Evolutionary conservation across 371 early-diverging fungal species (phyloP), one percentile per base, ranked within the genome.

Genomic region (Circinella umbellata): DNA sequence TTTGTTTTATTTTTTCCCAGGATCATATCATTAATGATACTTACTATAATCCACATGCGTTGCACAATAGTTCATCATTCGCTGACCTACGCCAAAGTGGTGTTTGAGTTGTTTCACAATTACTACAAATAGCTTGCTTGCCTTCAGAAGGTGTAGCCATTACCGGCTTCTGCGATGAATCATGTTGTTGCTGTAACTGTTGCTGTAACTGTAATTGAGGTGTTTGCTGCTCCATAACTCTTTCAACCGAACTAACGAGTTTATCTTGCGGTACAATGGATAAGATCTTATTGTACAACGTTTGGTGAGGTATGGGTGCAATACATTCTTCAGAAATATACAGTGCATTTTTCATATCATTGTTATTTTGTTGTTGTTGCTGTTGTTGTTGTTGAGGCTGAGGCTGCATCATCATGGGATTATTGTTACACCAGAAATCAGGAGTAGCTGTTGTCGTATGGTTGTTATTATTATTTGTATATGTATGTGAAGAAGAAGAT

Each of bases 61-160:
- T 99, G 84, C 99, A 99, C 17, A 98, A 82, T 3, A 91, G 74
- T 64, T 95, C 89, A 60, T 94, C 95, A 63, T 93, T 83, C 36
- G 88, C 88, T 27, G 93, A 93, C 61, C 98, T 82, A 46, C 99
- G 86, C 99, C 99, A 99, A 15, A 98, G 88, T 0, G 99, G 98
- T 4, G 99, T 98, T 6, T 86, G 86, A 0, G 92, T 94, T 6
- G 95, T 92, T 7, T 87, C 86, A 77, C 99, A 99, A 81, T 99
- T 97, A 68, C 84, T 82, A 74, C 98, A 97, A 9, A 76, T 64
- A 2, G 77, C 74, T 18, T 68, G 68, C 38, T 73, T 75, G 38
- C 71, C 73, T 35, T 73, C 73, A 15, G 73, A 69, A n/a, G 73
- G 73, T 35, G 67, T 73, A 14, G 69, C 69, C 39, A 69, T 69